A percentile compares a stretch with the other conserved stretches of the same genome.
Conservation (phyloP, 257 asterid genomes). For the Capsicum baccatum region DNA sequence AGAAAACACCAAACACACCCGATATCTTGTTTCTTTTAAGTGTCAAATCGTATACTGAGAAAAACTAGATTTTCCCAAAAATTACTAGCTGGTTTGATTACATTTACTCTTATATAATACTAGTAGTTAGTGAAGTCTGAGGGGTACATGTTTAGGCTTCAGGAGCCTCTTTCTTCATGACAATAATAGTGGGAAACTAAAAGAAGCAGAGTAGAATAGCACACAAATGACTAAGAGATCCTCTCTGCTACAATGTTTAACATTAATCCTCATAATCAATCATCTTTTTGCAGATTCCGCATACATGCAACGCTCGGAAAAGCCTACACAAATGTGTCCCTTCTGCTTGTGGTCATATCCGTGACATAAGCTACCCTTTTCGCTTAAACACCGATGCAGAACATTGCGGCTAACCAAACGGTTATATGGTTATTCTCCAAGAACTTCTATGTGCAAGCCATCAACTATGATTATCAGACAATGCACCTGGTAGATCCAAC, state of each 20-base stretch:
- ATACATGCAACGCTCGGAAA: background rate
- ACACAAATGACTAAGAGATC: background rate
- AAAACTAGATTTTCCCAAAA: background rate
- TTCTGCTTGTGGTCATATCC: constrained; percentile 5
- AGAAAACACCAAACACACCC: no score
- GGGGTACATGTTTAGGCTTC: background rate
- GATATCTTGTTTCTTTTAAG: background rate
- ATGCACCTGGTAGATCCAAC: constrained; percentile 36
- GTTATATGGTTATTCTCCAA: background rate
- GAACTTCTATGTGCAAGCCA: constrained; percentile 29
- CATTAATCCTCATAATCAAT: background rate
- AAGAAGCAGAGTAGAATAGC: background rate
- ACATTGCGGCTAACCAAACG: constrained; percentile 16
- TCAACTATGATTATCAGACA: constrained; percentile 33
- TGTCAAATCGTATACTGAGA: background rate
- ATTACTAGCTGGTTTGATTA: no score
- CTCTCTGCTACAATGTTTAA: background rate
- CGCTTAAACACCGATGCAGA: background rate
- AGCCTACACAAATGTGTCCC: background rate
- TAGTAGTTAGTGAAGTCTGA: background rate
- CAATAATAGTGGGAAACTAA: background rate
- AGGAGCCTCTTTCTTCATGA: background rate
- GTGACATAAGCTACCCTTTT: background rate
- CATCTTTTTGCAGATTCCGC: background rate
- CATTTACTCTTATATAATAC: no score